Conservation (phyloP, 805 yeast species). For the Yarrowia deformans region DNA sequence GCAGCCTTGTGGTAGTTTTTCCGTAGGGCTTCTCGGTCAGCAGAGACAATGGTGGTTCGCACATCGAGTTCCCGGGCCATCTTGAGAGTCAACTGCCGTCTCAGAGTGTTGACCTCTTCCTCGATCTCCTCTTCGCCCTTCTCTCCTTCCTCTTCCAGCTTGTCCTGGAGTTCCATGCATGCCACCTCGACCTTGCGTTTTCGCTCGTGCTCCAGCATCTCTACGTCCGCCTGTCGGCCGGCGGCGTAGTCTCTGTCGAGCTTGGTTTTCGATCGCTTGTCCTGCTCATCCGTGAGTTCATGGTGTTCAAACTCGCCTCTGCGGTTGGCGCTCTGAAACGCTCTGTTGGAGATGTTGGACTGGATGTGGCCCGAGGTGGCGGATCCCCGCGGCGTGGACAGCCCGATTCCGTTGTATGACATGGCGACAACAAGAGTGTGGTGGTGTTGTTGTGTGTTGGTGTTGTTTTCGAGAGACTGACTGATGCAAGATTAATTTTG, state of each 20-base stretch:
- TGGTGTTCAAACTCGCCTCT: conserved; percentile 44
- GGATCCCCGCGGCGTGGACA: conserved; percentile 49
- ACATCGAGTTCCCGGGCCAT: conserved; percentile 33
- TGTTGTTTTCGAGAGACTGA: no score
- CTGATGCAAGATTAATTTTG: conserved; percentile 14
- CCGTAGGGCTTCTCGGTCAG: conserved; percentile 9
- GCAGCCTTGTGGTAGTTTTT: conserved; percentile 30
- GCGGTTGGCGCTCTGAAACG: conserved; percentile 8
- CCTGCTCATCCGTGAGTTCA: conserved; percentile 35
- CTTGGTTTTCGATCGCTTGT: conserved; percentile 38
- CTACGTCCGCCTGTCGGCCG: conserved; percentile 44
- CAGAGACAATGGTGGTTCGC: conserved; percentile 25
- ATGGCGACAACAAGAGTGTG: conserved; percentile 36
- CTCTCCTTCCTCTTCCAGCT: conserved; percentile 46
- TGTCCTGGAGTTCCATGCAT: conserved; percentile 46
- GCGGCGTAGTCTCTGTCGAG: conserved; percentile 39
- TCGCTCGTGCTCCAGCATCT: conserved; percentile 46
- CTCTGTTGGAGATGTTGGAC: conserved; percentile 44
- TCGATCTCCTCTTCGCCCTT: conserved; percentile 30
- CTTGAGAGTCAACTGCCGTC: conserved; percentile 28
- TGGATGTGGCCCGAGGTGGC: conserved; percentile 52
- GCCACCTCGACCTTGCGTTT: conserved; percentile 47
- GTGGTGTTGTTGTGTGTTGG: not conserved
- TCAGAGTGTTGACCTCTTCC: conserved; percentile 18
- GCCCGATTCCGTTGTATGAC: conserved; percentile 52